Conservation (phyloP, 805 yeast species). For the Gaillardinia entomophila region DNA sequence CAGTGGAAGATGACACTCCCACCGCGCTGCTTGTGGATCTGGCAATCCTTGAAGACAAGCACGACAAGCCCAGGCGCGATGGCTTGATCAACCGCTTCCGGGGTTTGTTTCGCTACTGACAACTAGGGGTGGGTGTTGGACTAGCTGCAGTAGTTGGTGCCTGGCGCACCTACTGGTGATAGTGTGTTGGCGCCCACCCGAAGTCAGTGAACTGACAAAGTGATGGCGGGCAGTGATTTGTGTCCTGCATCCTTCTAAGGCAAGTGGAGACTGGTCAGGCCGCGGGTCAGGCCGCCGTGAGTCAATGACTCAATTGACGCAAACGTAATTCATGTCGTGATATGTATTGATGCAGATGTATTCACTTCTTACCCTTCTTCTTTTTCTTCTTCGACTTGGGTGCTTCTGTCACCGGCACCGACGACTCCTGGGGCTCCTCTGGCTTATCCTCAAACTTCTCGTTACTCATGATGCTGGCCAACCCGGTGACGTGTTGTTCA, state of each 20-base stretch:
- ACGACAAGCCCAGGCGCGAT: neutral
- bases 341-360: neutral
- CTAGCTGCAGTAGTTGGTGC: neutral
- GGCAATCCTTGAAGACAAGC: neutral
- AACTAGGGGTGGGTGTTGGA: neutral
- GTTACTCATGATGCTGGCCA: conserved; percentile 38
- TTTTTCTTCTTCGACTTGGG: conserved; percentile 20
- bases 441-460: conserved; percentile 18
- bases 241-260: no score
- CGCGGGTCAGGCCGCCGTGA: neutral
- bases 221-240: no score
- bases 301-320: neutral
- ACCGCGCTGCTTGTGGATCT: neutral
- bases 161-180: neutral
- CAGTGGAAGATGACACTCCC: neutral
- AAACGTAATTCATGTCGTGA: neutral
- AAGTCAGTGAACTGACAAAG: no score
- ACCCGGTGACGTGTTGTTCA: conserved; percentile 21
- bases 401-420: conserved; percentile 5
- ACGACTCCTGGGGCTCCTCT: conserved; percentile 3
- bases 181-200: no score
- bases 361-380: conserved; percentile 26
- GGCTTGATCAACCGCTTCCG: neutral
- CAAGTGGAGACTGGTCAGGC: no score
- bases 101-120: neutral